Conservation (phyloP, 2,329 filamentous ascomycete species). For the Sclerotinia glacialis region DNA sequence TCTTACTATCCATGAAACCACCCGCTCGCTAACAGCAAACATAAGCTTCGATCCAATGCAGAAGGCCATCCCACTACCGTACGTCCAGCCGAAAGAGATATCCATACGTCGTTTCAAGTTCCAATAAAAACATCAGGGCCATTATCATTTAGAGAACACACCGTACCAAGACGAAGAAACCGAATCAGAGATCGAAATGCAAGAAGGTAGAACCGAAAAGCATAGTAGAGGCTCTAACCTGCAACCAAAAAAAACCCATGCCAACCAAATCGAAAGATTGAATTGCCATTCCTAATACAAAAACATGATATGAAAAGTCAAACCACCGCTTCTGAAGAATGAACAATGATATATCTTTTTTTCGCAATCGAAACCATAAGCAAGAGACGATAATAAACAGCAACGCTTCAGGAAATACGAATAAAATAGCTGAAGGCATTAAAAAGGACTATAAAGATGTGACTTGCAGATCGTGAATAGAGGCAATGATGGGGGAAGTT, state of each 20-base stretch:
- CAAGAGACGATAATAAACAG: conserved; percentile 3
- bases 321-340: conserved; percentile 11
- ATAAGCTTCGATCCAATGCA: conserved; percentile 17
- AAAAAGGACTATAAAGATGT: conserved; percentile 9
- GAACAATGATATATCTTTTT: conserved; percentile 13
- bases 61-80: conserved; percentile 7
- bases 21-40: conserved; percentile 15
- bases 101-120: conserved; percentile 5
- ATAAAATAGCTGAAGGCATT: conserved; percentile 5
- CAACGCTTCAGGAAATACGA: conserved; percentile 12
- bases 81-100: conserved; percentile 9
- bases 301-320: conserved; percentile 13
- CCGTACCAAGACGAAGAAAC: conserved; percentile 6
- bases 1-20: conserved; percentile 5
- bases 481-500: not conserved
- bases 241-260: conserved; percentile 18
- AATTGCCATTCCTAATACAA: conserved; percentile 16
- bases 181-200: conserved; percentile 10
- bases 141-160: conserved; percentile 14
- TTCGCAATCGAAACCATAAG: not conserved
- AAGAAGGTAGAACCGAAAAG: conserved; percentile 8
- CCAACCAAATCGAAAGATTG: conserved; percentile 18
- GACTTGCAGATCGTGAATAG: conserved; percentile 5
- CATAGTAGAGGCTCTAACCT: conserved; percentile 12
- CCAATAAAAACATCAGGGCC: conserved; percentile 13